phyloP scores from a whole-genome alignment of 257 asterid genomes.

The Solanum piurae region DNA sequence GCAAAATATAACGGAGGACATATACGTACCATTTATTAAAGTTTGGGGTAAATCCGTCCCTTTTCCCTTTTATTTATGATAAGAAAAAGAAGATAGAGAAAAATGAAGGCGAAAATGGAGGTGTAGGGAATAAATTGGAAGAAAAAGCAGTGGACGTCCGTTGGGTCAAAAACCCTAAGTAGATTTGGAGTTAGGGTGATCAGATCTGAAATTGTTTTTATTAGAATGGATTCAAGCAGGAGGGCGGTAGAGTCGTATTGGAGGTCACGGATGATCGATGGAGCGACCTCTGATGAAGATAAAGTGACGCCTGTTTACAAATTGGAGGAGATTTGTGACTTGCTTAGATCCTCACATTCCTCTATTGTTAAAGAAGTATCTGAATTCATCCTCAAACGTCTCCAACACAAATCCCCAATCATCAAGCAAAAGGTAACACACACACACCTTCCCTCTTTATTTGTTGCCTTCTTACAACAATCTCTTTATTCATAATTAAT shows the following conservation, averaged over 20 bases:
- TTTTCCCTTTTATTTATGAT: too few relatives aligned
- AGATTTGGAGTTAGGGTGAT: background rate
- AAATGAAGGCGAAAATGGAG: background rate
- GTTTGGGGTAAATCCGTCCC: too few relatives aligned
- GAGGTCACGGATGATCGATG: conserved; percentile 83
- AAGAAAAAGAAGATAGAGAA: too few relatives aligned
- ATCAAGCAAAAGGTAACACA: conserved; percentile 65
- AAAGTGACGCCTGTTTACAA: conserved; percentile 96
- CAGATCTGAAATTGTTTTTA: background rate
- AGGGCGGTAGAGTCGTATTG: conserved; percentile 97
- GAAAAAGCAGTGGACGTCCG: background rate
- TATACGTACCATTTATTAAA: too few relatives aligned
- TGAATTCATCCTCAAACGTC: conserved; percentile 86
- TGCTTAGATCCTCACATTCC: conserved; percentile 70
- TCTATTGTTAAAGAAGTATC: conserved; percentile 80
- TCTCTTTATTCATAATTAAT: background rate
- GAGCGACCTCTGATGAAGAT: conserved; percentile 88
- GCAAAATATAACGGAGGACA: too few relatives aligned
- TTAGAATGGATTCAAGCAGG: conserved; percentile 86
- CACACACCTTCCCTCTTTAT: background rate
- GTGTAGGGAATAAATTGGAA: background rate
- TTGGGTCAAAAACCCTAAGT: background rate
- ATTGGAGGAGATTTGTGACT: conserved; percentile 85
- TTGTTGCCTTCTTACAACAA: background rate
- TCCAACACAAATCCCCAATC: conserved; percentile 84